Evolutionary conservation across 805 yeast species (phyloP), one percentile per base, ranked within the genome.

Genomic region (Nakazawaea molendinolei): DNA sequence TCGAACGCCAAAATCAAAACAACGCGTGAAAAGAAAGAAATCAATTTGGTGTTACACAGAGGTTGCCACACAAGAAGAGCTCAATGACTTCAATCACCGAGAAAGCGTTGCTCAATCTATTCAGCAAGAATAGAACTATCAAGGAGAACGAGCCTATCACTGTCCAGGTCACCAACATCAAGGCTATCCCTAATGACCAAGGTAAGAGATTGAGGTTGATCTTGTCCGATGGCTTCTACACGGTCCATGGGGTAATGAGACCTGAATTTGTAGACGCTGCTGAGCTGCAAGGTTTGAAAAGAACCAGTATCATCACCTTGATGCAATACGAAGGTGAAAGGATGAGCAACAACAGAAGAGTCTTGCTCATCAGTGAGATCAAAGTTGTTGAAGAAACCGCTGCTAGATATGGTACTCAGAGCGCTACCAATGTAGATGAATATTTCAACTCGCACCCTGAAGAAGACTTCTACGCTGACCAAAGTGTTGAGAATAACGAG

Each of bases 371-470:
- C 34, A 67, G 69, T 36, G 69, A 67, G 38, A 58, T 69, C 23
- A 70, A 67, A 38, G 54, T 72, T 10, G 50, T 64, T 19, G 55
- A 58, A 27, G 52, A 60, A 12, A 61, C 60, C 10, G 61, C 66
- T 6, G 56, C 60, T 19, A 50, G 63, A 52, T 38, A 58, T 57
- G 44, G 54, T 28, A 66, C 67, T 32, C 53, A 55, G n/a, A 45
- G 58, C n/a, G 54, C 62, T 33, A 55, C 48, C 31, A 55, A 63
- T 25, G 52, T 79, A 26, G 86, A 79, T 50, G 69, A 68, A 15
- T 79, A 79, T 50, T 73, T 76, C 45, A 65, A 60, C 25, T 63
- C 61, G 12, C 76, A 80, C 53, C 82, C 84, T 3, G 71, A 69
- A 24, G 78, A 74, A 48, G 74, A 69, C 42, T 43, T 41, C 23